Percentiles rank a stretch among this genome's conserved stretches.
These are phyloP conservation scores for Phtheirospermum japonicum DNA, from an alignment of 257 asterid species.

Conservation along the genomic window DNA sequence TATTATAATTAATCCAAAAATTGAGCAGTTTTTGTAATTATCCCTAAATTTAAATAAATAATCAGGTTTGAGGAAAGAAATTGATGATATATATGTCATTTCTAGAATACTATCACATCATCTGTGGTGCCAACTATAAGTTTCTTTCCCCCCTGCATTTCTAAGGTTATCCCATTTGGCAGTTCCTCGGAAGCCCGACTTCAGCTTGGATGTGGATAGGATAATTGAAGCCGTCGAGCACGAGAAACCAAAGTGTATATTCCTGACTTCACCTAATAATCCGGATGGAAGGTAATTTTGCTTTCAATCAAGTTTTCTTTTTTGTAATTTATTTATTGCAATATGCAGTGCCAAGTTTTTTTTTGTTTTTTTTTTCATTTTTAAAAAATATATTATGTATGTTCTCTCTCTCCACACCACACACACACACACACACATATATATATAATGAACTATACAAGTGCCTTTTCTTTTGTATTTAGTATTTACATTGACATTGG, in stretches of 20 bases:
- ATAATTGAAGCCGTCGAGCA: conserved; percentile 65
- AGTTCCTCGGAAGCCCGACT: conserved; percentile 84
- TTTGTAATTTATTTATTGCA: conserved; percentile 2
- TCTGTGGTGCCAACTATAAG: not conserved
- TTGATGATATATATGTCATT: too few species aligned
- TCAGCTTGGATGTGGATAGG: conserved; percentile 77
- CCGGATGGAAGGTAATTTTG: conserved; percentile 91
- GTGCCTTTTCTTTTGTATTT: not conserved
- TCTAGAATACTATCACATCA: conserved; percentile 14
- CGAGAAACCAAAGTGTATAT: conserved; percentile 93
- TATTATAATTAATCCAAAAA: not conserved
- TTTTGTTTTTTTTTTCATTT: not conserved
- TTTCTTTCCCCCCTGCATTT: too few species aligned
- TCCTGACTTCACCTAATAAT: conserved; percentile 93
- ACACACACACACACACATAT: too few species aligned
- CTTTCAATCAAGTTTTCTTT: conserved; percentile 14
- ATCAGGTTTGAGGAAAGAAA: conserved; percentile 1
- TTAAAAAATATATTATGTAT: too few species aligned
- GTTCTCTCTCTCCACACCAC: too few species aligned
- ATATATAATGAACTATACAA: not conserved
- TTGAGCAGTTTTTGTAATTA: not conserved
- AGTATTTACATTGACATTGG: not conserved
- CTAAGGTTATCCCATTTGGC: conserved; percentile 30
- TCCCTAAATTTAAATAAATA: not conserved
- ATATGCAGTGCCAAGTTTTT: not conserved